Evolutionary conservation across 2,329 filamentous ascomycete species (phyloP).

Genomic region (Penicillium italicum): DNA sequence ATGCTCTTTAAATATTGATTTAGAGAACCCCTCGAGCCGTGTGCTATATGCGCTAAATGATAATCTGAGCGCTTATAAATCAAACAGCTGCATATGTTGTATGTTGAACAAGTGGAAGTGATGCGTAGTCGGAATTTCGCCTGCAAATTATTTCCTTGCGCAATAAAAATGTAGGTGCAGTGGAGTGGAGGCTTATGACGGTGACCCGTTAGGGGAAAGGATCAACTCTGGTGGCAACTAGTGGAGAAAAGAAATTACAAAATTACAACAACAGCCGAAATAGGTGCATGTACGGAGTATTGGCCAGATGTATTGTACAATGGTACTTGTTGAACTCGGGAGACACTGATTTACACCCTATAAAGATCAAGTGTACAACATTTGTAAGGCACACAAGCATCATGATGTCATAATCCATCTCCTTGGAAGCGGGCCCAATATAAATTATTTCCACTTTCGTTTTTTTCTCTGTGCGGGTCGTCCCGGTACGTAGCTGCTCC

Average conservation of each 20-base stretch:
- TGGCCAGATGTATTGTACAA: neutral
- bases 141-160: neutral
- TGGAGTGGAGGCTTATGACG: neutral
- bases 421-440: neutral
- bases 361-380: neutral
- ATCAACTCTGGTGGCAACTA: neutral
- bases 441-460: neutral
- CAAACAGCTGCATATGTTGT: neutral
- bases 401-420: neutral
- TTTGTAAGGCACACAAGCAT: neutral
- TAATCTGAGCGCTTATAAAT: neutral
- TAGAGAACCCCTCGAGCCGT: neutral
- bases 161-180: neutral
- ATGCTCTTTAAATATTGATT: neutral
- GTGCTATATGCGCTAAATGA: neutral
- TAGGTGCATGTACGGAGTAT: neutral
- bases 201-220: neutral
- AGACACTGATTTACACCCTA: too few relatives aligned
- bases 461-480: constrained; percentile 17
- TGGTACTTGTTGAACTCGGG: neutral
- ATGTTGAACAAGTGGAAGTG: neutral
- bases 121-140: neutral
- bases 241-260: too few relatives aligned
- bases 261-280: neutral
- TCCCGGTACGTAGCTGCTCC: constrained; percentile 14